A percentile compares a stretch with the other conserved stretches of the same genome.
Conservation (phyloP, 805 yeast species). For the Candida morakotiae region DNA sequence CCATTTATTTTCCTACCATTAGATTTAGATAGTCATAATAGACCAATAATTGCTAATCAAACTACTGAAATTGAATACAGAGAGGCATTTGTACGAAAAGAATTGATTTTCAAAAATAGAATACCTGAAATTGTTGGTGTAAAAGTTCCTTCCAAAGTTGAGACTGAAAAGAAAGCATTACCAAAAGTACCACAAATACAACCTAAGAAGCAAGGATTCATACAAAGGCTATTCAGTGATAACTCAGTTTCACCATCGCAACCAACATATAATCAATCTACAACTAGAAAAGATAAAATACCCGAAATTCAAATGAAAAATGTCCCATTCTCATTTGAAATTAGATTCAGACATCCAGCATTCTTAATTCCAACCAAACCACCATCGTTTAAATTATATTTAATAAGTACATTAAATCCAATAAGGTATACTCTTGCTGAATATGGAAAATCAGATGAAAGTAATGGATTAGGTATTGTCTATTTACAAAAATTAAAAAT, state of each 20-base stretch:
- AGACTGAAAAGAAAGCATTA: conserved; percentile 14
- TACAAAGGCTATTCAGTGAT: conserved; percentile 20
- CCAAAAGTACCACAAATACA: conserved; percentile 15
- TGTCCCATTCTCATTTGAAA: conserved; percentile 43
- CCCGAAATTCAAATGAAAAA: conserved; percentile 28
- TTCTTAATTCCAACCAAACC: conserved; percentile 41
- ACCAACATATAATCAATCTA: conserved; percentile 6
- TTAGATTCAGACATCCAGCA: conserved; percentile 45
- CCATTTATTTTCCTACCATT: conserved; percentile 55
- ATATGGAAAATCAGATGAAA: conserved; percentile 32
- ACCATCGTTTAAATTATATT: conserved; percentile 30
- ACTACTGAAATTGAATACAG: conserved; percentile 23
- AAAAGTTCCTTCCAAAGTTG: conserved; percentile 14
- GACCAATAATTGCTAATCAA: conserved; percentile 15
- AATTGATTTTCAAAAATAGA: conserved; percentile 32
- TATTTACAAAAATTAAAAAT: conserved; percentile 40
- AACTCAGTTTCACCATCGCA: conserved; percentile 9
- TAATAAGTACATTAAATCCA: conserved; percentile 28
- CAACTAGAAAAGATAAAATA: conserved; percentile 7
- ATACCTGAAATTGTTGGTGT: conserved; percentile 44
- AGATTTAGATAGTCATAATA: conserved; percentile 27
- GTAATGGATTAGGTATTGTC: conserved; percentile 45
- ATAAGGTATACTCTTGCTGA: conserved; percentile 23
- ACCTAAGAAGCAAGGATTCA: conserved; percentile 21
- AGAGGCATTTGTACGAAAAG: conserved; percentile 45